Percentiles rank a stretch among this genome's conserved stretches.
These are phyloP conservation scores for Populus nigra DNA, from an alignment of 345 rosid genomes.

Conservation along the genomic window DNA sequence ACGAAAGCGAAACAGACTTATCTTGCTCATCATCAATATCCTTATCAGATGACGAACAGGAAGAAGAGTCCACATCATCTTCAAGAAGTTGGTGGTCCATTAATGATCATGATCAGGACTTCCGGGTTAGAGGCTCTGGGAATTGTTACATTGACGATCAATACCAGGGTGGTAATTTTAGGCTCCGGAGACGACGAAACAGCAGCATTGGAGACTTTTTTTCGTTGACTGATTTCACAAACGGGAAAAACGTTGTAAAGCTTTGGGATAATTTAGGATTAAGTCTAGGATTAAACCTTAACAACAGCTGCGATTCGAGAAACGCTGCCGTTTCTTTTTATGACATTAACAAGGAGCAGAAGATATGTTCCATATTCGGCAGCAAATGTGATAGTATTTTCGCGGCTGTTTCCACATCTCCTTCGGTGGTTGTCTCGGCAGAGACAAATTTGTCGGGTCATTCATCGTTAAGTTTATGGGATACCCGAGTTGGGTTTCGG, in stretches of 20 bases:
- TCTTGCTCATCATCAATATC: conserved; percentile 28
- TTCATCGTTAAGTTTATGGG: conserved; percentile 55
- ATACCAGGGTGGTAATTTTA: conserved; percentile 19
- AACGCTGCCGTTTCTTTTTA: not conserved
- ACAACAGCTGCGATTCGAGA: conserved; percentile 3
- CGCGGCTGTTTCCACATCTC: conserved; percentile 30
- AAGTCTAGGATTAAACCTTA: conserved; percentile 34
- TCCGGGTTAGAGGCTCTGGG: conserved; percentile 45
- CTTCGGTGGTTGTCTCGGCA: conserved; percentile 42
- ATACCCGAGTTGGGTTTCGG: conserved; percentile 42
- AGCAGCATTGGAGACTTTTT: conserved; percentile 48
- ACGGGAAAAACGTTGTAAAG: conserved; percentile 55
- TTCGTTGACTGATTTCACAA: conserved; percentile 37
- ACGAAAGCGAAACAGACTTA: conserved; percentile 40
- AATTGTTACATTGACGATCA: conserved; percentile 15
- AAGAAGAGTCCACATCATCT: not conserved
- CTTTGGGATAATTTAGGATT: conserved; percentile 53
- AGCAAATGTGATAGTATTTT: conserved; percentile 4
- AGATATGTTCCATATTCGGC: conserved; percentile 18
- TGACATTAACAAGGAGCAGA: conserved; percentile 11
- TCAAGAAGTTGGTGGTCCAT: conserved; percentile 23
- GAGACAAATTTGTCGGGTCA: conserved; percentile 24
- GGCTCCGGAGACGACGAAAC: conserved; percentile 36
- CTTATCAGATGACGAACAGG: conserved; percentile 8
- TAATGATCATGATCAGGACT: conserved; percentile 28